Base-by-base conservation (phyloP, 306 rosid species). In the Sechiopsis laciniata region DNA sequence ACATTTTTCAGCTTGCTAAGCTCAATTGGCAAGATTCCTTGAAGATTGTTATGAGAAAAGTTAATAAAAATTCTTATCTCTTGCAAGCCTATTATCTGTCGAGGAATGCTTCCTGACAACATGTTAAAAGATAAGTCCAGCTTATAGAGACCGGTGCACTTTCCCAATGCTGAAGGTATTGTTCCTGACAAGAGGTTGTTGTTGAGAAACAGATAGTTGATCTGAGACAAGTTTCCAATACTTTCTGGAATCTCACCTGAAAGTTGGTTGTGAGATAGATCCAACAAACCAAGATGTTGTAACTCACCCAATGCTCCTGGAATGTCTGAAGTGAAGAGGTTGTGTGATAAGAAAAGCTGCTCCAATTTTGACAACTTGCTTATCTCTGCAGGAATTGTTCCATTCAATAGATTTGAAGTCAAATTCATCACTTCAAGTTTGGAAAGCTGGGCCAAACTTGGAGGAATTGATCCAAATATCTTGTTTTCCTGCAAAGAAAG, bases 41-140 rank as follows among this genome's bases (percentile, higher is more conserved):
- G 83, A 15, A 87, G 90, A 3, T 75, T 82, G 71, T 89, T 89
- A 22, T 87, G 84, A 8, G 96, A 87, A 71, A 89, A 80, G 70
- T 89, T 89, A 8, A 89, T 76, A 76, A 85, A 89, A 77, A 87
- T 82, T 76, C 96, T 87, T 74, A 89, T 84, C 71, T 87, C 90
- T 53, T 75, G 82, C 78, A 87, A 37, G 73, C 90, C 85, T 26
- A 78, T 14, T 62, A 89, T 56, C 54, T 79, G 71, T 32, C 76
- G 64, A 64, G 92, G 89, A 71, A 89, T 83, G 61, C 59, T 76
- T 48, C 92, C 96, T 60, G 84, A 71, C 68, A 89, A 75, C 69
- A 78, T 78, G 71, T 89, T 89, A 76, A 78, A 65, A 50, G 96
- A 89, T 77, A 89, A 81, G 80, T 89, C 92, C 50, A 89, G 82